Percentiles rank a stretch among this genome's conserved stretches.
These are phyloP conservation scores for Gracilaria vermiculophylla DNA, from an alignment of 23 red algal genomes.

Conservation along the genomic window DNA sequence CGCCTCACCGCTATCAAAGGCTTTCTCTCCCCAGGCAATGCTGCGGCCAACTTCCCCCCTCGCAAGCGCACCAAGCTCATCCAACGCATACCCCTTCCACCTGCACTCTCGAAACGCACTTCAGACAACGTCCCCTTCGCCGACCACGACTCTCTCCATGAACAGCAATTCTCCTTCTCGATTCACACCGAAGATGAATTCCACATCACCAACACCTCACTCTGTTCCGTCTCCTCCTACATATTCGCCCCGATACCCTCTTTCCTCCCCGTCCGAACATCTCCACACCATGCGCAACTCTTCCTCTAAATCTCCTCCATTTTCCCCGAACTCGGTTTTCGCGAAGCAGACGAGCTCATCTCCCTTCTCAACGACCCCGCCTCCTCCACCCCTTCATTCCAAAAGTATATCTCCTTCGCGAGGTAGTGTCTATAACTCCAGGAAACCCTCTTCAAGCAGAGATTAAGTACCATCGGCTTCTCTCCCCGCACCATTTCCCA, in stretches of 20 bases:
- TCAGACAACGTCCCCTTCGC: neutral
- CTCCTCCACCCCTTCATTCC: neutral
- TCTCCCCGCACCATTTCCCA: too few species aligned
- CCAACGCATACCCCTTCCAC: neutral
- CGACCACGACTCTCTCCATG: neutral
- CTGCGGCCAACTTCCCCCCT: neutral
- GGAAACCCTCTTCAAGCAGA: neutral
- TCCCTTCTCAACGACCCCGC: neutral
- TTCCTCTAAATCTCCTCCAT: neutral
- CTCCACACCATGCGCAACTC: too few species aligned
- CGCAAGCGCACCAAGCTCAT: neutral
- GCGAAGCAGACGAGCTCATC: neutral
- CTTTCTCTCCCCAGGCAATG: too few species aligned
- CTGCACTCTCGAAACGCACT: neutral
- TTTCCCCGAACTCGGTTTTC: neutral
- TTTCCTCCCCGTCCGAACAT: neutral
- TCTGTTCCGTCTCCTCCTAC: neutral
- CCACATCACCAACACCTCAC: neutral
- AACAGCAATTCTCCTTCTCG: neutral
- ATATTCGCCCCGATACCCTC: neutral
- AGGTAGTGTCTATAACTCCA: too few species aligned
- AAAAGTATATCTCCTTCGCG: neutral
- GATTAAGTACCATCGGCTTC: neutral
- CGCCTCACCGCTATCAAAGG: too few species aligned
- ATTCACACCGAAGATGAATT: neutral